Conservation (phyloP, 2,329 filamentous ascomycete species). For the Fusarium robinianum region DNA sequence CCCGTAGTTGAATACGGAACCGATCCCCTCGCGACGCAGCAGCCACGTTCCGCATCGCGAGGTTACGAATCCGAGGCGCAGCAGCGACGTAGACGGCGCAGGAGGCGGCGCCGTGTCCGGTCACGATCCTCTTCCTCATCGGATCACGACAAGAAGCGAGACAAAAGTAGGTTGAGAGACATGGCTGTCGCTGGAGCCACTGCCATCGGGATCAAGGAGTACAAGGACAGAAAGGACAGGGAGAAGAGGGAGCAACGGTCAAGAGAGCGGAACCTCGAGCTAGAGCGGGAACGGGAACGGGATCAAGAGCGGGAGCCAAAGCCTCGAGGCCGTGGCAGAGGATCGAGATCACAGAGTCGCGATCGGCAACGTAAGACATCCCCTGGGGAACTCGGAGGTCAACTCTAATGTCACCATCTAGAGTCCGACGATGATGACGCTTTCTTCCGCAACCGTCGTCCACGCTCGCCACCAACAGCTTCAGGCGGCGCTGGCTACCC, state of each 20-base stretch:
- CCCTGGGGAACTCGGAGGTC: conserved; percentile 6
- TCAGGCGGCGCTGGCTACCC: conserved; percentile 58
- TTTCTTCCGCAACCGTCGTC: conserved; percentile 45
- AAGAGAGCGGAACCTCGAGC: conserved; percentile 38
- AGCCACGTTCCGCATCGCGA: conserved; percentile 42
- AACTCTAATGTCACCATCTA: conserved; percentile 19
- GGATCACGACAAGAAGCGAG: conserved; percentile 51
- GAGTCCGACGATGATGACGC: conserved; percentile 38
- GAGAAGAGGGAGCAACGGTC: conserved; percentile 43
- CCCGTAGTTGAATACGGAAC: conserved; percentile 67
- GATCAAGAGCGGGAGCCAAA: conserved; percentile 24
- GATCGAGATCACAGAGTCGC: conserved; percentile 34
- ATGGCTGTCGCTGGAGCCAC: conserved; percentile 63
- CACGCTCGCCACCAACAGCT: conserved; percentile 54
- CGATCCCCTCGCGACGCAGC: conserved; percentile 56
- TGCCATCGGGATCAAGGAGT: conserved; percentile 66
- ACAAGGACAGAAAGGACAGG: conserved; percentile 50
- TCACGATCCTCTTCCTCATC: conserved; percentile 41
- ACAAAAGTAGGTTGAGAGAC: conserved; percentile 58
- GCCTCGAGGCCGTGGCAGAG: conserved; percentile 37
- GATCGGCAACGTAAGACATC: conserved; percentile 36
- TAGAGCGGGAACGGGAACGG: conserved; percentile 29
- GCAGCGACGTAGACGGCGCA: conserved; percentile 47
- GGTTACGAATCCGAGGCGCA: conserved; percentile 56
- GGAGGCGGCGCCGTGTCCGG: conserved; percentile 45